Evolutionary conservation across 163 green algal species (phyloP).

Genomic region (Scenedesmus sp.): DNA sequence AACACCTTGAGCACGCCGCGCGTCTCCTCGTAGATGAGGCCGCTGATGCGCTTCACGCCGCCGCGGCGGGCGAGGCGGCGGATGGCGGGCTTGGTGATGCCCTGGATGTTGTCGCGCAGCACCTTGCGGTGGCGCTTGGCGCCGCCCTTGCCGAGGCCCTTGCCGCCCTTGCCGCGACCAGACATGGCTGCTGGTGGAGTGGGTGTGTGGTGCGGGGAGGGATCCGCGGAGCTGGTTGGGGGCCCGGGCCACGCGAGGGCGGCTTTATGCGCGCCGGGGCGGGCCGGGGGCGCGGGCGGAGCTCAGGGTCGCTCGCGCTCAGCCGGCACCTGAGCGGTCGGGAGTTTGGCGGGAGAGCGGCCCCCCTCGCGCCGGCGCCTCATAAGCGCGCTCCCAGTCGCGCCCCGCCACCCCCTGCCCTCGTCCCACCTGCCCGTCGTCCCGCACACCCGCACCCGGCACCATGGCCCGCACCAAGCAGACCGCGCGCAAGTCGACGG

Average conservation of each 20-base stretch:
- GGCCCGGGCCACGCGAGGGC: too few relatives aligned
- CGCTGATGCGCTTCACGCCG: slow-evolving; percentile 92
- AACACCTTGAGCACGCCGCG: slow-evolving; percentile 88
- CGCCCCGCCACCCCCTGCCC: not conserved
- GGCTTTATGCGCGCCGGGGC: too few relatives aligned
- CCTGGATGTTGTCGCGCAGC: slow-evolving; percentile 96
- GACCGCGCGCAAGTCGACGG: slow-evolving; percentile 89
- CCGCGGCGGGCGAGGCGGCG: slow-evolving; percentile 85
- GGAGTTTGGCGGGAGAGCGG: not conserved
- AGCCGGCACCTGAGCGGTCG: slow-evolving; percentile 28
- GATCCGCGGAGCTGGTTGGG: too few relatives aligned
- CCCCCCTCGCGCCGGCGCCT: not conserved
- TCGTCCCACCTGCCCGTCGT: not conserved
- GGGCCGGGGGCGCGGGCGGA: too few relatives aligned
- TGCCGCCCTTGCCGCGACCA: slow-evolving; percentile 89
- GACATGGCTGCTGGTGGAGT: slow-evolving; percentile 70
- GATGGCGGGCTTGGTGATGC: slow-evolving; percentile 96
- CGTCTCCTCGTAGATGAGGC: slow-evolving; percentile 99
- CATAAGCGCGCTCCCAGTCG: not conserved
- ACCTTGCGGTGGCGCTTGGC: slow-evolving; percentile 96
- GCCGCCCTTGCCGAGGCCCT: slow-evolving; percentile 94
- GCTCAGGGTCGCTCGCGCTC: too few relatives aligned
- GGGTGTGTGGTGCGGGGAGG: too few relatives aligned
- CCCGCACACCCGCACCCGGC: not conserved
- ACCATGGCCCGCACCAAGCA: slow-evolving; percentile 89